phyloP scores from a whole-genome alignment of 352 stramenopile genomes.

The Pythium biforme region DNA sequence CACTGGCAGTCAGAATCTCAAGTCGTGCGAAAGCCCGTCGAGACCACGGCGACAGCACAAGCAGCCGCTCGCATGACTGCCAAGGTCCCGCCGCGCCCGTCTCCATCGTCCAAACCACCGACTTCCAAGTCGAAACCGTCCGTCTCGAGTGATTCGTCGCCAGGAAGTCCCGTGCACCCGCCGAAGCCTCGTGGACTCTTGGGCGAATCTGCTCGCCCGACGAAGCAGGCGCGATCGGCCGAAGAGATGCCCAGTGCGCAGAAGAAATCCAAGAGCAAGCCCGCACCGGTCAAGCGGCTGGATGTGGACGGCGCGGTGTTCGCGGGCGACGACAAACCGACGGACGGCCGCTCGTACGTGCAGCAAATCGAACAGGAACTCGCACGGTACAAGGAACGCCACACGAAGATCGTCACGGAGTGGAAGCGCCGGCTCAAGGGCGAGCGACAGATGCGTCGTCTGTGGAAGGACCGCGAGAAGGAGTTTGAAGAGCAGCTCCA shows the following conservation, averaged over 20 bases:
- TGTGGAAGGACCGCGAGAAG: constrained; percentile 74
- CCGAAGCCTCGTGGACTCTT: background rate
- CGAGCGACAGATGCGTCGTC: constrained; percentile 72
- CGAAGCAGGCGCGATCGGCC: constrained; percentile 5
- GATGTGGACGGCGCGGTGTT: constrained; percentile 15
- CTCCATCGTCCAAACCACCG: background rate
- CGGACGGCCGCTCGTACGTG: constrained; percentile 4
- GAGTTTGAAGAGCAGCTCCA: constrained; percentile 73
- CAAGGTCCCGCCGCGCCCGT: background rate
- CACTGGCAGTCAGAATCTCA: constrained; percentile 44
- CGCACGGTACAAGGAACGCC: constrained; percentile 74
- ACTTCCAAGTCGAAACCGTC: constrained; percentile 3
- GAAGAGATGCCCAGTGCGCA: background rate
- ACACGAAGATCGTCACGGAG: constrained; percentile 77
- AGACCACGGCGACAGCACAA: background rate
- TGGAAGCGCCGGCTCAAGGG: constrained; percentile 75
- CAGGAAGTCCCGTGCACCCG: constrained; percentile 2
- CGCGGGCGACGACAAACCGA: background rate
- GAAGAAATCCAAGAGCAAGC: constrained; percentile 19
- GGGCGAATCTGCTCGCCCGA: constrained; percentile 7
- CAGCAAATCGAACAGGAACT: constrained; percentile 50
- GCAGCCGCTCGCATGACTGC: background rate
- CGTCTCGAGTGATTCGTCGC: constrained; percentile 15
- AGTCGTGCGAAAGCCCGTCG: constrained; percentile 7
- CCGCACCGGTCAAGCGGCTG: constrained; percentile 15